Base-by-base conservation (phyloP, 2,329 filamentous ascomycete species). In the Emericellopsis cladophorae region DNA sequence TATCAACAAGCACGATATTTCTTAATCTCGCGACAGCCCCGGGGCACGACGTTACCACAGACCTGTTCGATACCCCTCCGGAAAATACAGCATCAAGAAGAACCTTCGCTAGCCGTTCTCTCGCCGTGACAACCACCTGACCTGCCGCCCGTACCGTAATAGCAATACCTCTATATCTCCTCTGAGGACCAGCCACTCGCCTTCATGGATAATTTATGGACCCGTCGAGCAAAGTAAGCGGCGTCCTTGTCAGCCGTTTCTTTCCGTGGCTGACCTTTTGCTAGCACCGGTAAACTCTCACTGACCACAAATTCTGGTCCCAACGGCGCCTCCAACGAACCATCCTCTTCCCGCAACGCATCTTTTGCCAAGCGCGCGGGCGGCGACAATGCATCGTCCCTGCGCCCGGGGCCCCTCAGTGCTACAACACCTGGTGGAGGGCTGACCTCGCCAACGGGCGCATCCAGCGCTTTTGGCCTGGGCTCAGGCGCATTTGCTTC, bases 401-500 rank as follows among this genome's bases (percentile, higher is more conserved):
- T 79, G 55, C 81, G 80, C 59, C 70, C 74, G 46, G 92, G 87
- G 60, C 82, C 87, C 21, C 90, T 95, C 68, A 70, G 78, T 51
- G 76, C 84, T 50, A 79, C 84, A 38, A 81, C 82, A 45, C 76
- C 83, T 53, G 79, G 76, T 45, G 75, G 72, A 51, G 54, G 36
- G 14, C 42, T 61, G 42, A 54, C 54, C 32, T 61, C 59, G 31
- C 59, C 59, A 18, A 59, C 57, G 43, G 76, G 76, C 43, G 86
- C 85, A 42, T 88, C 87, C 15, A 89, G 83, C 54, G 89, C 90
- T 44, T 98, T 98, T 64, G 89, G 88, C 39, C 70, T 98, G 45
- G 92, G 92, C 33, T 93, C 87, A 15, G 92, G 92, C 51, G 92
- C 92, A 42, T 98, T 98, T 60, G 90, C 90, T 32, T 93, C 89